Conservation (phyloP, 2,329 filamentous ascomycete species). For the Rhexocercosporidium sp. region DNA sequence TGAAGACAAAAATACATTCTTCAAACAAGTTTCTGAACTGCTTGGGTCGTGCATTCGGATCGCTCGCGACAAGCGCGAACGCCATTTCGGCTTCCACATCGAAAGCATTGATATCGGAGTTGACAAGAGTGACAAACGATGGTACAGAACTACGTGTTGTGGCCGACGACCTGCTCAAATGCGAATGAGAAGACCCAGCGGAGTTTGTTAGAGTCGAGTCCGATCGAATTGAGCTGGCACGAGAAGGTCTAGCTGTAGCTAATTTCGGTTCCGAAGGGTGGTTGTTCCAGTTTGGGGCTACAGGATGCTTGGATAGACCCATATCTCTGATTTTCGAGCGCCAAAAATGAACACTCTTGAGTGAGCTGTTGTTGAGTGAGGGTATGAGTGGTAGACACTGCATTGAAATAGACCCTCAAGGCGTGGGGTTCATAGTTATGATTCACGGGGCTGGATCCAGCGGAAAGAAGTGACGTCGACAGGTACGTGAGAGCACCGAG, state of each 20-base stretch:
- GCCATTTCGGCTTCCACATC: constrained; percentile 38
- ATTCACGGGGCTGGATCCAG: background rate
- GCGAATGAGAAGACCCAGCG: background rate
- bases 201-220: background rate
- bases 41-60: constrained; percentile 32
- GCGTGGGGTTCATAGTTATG: background rate
- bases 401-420: background rate
- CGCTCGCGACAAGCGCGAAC: constrained; percentile 25
- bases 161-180: background rate
- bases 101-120: constrained; percentile 19
- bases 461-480: background rate
- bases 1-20: constrained; percentile 38
- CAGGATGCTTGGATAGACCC: background rate
- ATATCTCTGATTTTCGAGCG: background rate
- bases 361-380: background rate
- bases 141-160: background rate
- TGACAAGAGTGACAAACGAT: background rate
- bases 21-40: constrained; percentile 34
- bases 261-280: background rate
- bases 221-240: background rate
- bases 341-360: background rate
- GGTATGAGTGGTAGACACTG: background rate
- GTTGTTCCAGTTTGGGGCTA: background rate
- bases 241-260: background rate
- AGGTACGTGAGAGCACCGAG: background rate